Evolutionary conservation across 257 asterid genomes (phyloP).

Genomic region (Rehmannia glutinosa): DNA sequence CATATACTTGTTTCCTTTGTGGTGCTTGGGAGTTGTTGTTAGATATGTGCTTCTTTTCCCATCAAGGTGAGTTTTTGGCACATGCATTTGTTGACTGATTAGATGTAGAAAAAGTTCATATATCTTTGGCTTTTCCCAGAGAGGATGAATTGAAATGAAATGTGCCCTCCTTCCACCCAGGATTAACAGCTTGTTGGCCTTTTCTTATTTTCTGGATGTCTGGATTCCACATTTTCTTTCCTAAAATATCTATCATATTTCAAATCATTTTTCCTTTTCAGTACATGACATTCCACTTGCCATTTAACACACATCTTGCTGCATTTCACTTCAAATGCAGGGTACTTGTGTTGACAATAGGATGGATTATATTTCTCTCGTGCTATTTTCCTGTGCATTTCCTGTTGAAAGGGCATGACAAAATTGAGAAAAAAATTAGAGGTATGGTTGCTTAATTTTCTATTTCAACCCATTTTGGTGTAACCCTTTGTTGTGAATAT

Average conservation of each 20-base stretch:
- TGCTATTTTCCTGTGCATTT: slow-evolving; percentile 95
- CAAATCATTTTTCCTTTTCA: neutral
- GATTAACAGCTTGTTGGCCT: slow-evolving; percentile 1
- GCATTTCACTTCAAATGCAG: slow-evolving; percentile 47
- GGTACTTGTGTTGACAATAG: slow-evolving; percentile 79
- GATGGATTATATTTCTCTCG: slow-evolving; percentile 92
- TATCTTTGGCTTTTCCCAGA: slow-evolving; percentile 10
- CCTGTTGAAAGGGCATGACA: slow-evolving; percentile 83
- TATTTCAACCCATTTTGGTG: neutral
- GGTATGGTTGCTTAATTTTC: slow-evolving; percentile 44
- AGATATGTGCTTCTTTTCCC: slow-evolving; percentile 93
- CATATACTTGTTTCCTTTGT: slow-evolving; percentile 82
- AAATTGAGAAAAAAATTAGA: slow-evolving; percentile 75
- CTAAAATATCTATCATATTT: neutral
- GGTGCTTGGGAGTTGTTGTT: slow-evolving; percentile 93
- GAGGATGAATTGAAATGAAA: neutral
- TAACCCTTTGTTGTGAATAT: neutral
- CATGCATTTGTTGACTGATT: neutral
- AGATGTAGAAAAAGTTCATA: neutral
- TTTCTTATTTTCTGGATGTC: neutral
- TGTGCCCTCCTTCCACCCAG: neutral
- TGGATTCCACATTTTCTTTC: neutral
- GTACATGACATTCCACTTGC: neutral
- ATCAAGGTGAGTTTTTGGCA: slow-evolving; percentile 40
- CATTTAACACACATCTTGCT: slow-evolving; percentile 22